A percentile compares a stretch with the other conserved stretches of the same genome.
phyloP scores from a whole-genome alignment of 768 basidiomycete species.

The Lactifluus hygrophoroides region DNA sequence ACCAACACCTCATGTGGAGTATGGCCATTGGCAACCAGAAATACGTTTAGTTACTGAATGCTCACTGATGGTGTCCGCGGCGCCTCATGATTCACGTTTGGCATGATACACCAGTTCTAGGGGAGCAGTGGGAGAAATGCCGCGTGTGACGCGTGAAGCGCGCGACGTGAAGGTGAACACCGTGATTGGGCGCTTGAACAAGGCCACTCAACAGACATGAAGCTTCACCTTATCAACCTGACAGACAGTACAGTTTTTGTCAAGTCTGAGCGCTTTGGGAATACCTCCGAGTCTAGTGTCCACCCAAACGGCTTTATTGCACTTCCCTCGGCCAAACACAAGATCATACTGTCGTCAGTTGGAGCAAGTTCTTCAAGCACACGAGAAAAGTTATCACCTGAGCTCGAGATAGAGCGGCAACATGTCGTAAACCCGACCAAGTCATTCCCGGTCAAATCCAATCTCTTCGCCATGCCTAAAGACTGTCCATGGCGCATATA shows the following conservation, averaged over 20 bases:
- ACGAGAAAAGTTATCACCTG: slow-evolving; percentile 21
- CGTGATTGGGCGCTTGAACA: no score
- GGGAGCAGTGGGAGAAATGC: no score
- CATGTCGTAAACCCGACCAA: slow-evolving; percentile 1
- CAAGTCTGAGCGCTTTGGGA: not conserved
- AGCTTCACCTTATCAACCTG: slow-evolving; percentile 31
- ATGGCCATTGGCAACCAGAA: not conserved
- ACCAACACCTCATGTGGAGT: slow-evolving; percentile 41
- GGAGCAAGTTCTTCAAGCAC: not conserved
- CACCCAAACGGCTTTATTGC: slow-evolving; percentile 7
- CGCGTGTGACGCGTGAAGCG: no score
- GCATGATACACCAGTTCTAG: no score
- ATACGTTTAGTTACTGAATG: not conserved
- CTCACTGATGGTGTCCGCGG: slow-evolving; percentile 8
- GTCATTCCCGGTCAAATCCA: slow-evolving; percentile 5
- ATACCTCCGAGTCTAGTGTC: not conserved
- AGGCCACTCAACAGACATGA: slow-evolving; percentile 14
- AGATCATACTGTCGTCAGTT: slow-evolving; percentile 1
- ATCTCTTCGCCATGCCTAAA: slow-evolving; percentile 32
- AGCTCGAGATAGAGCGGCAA: slow-evolving; percentile 1
- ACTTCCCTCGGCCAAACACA: slow-evolving; percentile 9
- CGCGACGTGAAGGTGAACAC: no score
- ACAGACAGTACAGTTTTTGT: slow-evolving; percentile 27
- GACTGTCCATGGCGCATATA: slow-evolving; percentile 54
- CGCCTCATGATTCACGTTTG: not conserved